phyloP scores from a whole-genome alignment of 768 basidiomycete genomes.

The Lactarius pseudohatsudake region DNA sequence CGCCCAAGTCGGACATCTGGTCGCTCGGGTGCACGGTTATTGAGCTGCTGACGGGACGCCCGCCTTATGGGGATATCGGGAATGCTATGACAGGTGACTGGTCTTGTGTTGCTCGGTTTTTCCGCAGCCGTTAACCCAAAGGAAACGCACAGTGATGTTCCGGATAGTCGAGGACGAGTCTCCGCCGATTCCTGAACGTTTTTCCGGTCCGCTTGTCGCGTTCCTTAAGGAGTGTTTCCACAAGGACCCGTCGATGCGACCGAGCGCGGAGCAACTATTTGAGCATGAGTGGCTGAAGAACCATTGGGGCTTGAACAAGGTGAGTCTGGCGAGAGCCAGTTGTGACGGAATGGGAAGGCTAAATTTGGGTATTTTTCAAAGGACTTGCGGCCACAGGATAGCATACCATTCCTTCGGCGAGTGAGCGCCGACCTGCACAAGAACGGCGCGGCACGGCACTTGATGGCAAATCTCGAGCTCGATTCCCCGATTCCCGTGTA shows the following conservation, averaged over 20 bases:
- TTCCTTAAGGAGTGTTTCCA: constrained; percentile 88
- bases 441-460: constrained; percentile 58
- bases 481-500: constrained; percentile 37
- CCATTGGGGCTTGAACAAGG: constrained; percentile 76
- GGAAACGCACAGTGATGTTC: constrained; percentile 75
- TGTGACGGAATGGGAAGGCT: background rate
- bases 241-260: constrained; percentile 84
- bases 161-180: constrained; percentile 92
- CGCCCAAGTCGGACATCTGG: constrained; percentile 92
- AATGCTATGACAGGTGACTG: constrained; percentile 84
- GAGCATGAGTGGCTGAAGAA: constrained; percentile 76
- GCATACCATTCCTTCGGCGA: constrained; percentile 91
- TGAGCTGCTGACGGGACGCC: constrained; percentile 88
- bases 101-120: background rate
- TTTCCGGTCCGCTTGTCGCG: constrained; percentile 70
- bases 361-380: constrained; percentile 33
- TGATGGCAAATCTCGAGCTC: constrained; percentile 42
- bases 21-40: constrained; percentile 95
- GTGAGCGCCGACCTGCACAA: constrained; percentile 86
- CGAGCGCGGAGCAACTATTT: constrained; percentile 89
- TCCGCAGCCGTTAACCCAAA: background rate
- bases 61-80: constrained; percentile 86
- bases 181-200: constrained; percentile 81
- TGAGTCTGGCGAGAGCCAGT: constrained; percentile 35
- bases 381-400: constrained; percentile 98